Evolutionary conservation across 2,329 filamentous ascomycete species (phyloP), one percentile per base, ranked within the genome.

Genomic region (Lachnellula subtilissima): DNA sequence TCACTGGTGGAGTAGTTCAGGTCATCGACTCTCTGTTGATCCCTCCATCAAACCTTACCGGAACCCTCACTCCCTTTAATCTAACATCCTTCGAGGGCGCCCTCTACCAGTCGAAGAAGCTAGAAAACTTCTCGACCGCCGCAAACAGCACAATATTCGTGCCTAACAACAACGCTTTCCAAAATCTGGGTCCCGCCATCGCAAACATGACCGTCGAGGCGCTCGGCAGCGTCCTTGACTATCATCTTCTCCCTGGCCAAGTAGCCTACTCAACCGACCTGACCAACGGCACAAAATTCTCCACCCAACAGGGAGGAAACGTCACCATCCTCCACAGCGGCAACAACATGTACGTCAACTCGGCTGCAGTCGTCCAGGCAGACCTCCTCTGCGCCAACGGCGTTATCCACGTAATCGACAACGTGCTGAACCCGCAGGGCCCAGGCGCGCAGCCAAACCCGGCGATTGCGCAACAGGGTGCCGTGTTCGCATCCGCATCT

Each of bases 11-110:
- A 5, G 70, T 80, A 9, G 71, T 82, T 54, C 80, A 83, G 51
- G 67, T 81, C 5, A 72, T 81, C 50, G 78, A 82, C 67, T 76
- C 76, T 36, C 70, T 82, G 22, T 69, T 82, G 43, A 72, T 78
- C 1, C 76, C 79, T 2, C 80, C 80, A 0, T 55, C 65, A 3
- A 66, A 69, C 22, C 64, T 77, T 37, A 71, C 72, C 28, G 58
- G 65, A 22, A 75, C 73, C 5, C 66, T 69, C 2, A 63, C 66
- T 3, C 61, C 69, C 4, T 75, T 73, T 62, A 70, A 73, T 52
- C 62, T 75, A 8, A 74, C 70, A 17, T 67, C 72, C 2, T 68
- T 72, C 52, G 62, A 67, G 56, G 72, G 72, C 22, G 70, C 72
- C 8, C 58, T 74, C 2, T 70, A 66, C 50, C 62, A 65, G 3